Evolutionary conservation across 2,329 filamentous ascomycete species (phyloP), one percentile per base, ranked within the genome.

Genomic region (Scytalidium sp.): DNA sequence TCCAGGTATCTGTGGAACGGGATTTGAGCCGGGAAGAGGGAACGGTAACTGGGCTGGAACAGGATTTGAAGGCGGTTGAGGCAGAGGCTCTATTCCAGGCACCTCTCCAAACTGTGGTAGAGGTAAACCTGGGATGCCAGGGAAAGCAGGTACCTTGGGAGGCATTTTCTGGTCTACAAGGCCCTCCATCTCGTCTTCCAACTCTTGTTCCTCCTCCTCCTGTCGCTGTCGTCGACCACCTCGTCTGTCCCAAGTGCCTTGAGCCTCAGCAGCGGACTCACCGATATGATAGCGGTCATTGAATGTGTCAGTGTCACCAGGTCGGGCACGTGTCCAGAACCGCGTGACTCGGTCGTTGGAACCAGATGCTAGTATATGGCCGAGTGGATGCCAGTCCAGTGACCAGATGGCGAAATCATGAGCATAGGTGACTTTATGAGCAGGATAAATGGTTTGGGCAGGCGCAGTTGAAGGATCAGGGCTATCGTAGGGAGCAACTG

Each of bases 401-500:
- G 92, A 96, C 94, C 94, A 99, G 56, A 99, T 94, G 17, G 91
- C 90, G 66, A 92, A 95, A 59, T 96, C 89, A 67, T 99, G 94
- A 0, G 94, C 94, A 63, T 86, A 93, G 7, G 88, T 83, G 25
- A 97, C 73, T 62, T 84, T 87, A 73, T 97, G 93, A 3, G 91
- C 90, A 2, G 94, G 94, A 65, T 90, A 90, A 53, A 99, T 89
- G n/a, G 90, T 88, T 68, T 97, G 93, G 0, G 90, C 84, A 0
- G 91, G 85, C 0, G 90, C 87, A 44, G 87, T 89, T 20, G 81
- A 70, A 5, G 90, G 90, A 61, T 96, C 91, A 1, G 87, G 76
- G 54, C 81, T 87, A 66, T 97, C 91, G 67, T 95, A 97, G 1
- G 92, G 90, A 0, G 91, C 89, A 20, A 90, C 73, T 1, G 87